Conservation (phyloP, 208 protist species). For the Crithidia bombi region DNA sequence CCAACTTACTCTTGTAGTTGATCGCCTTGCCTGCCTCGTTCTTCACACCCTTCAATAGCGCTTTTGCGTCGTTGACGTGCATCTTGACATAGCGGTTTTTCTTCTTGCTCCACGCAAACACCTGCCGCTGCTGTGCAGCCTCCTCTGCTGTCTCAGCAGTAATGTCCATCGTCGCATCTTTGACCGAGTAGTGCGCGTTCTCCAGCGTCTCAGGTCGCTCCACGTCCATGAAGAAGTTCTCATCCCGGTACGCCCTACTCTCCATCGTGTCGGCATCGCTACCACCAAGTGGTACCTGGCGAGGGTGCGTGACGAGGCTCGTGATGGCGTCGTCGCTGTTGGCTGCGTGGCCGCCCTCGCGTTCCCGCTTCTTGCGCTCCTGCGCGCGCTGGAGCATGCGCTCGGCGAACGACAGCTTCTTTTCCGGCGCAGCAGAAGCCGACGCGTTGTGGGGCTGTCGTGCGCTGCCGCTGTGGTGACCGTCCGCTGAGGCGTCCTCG, state of each 20-base stretch:
- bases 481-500: slow-evolving; percentile 3
- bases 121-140: slow-evolving; percentile 82
- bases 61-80: slow-evolving; percentile 92
- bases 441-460: not conserved
- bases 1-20: slow-evolving; percentile 91
- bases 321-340: slow-evolving; percentile 33
- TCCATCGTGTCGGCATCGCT: slow-evolving; percentile 34
- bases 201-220: slow-evolving; percentile 71
- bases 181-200: slow-evolving; percentile 87
- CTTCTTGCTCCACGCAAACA: slow-evolving; percentile 94
- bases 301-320: slow-evolving; percentile 36
- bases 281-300: slow-evolving; percentile 5
- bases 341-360: slow-evolving; percentile 25
- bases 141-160: slow-evolving; percentile 85
- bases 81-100: slow-evolving; percentile 93
- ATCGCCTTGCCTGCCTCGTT: slow-evolving; percentile 93
- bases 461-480: not conserved
- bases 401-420: slow-evolving; percentile 79
- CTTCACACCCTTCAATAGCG: slow-evolving; percentile 86
- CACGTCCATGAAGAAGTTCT: slow-evolving; percentile 79
- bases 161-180: slow-evolving; percentile 89
- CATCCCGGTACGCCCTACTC: slow-evolving; percentile 69
- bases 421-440: slow-evolving; percentile 14
- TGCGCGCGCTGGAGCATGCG: slow-evolving; percentile 78
- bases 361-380: slow-evolving; percentile 80